Evolutionary conservation across 306 rosid genomes (phyloP).

Genomic region (Arachis hypogaea): DNA sequence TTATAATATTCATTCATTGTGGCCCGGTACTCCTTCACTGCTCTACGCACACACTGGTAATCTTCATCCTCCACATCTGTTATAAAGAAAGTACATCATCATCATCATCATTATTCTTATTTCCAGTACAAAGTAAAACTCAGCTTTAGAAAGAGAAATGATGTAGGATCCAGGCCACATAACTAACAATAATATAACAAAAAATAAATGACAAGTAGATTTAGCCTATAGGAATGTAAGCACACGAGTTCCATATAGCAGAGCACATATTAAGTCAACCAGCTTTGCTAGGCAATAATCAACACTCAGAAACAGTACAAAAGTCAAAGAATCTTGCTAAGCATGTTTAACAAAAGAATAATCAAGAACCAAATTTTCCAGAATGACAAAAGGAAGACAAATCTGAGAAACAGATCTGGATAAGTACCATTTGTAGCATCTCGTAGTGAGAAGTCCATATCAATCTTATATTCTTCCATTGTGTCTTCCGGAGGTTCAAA

Average conservation of each 20-base stretch:
- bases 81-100: constrained; percentile 4
- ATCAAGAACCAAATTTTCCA: too few relatives aligned
- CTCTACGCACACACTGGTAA: constrained; percentile 66
- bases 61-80: constrained; percentile 66
- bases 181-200: constrained; percentile 25
- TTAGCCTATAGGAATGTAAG: constrained; percentile 23
- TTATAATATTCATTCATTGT: constrained; percentile 71
- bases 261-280: constrained; percentile 28
- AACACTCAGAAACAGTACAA: too few relatives aligned
- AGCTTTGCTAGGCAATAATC: neutral
- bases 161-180: constrained; percentile 11
- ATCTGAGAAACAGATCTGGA: constrained; percentile 13
- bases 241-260: constrained; percentile 12
- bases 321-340: too few relatives aligned
- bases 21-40: constrained; percentile 71
- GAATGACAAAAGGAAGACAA: too few relatives aligned
- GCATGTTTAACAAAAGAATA: too few relatives aligned
- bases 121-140: constrained; percentile 11
- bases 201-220: constrained; percentile 7
- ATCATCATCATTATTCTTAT: too few relatives aligned
- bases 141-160: constrained; percentile 24
- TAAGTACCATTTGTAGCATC: constrained; percentile 54
- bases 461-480: constrained; percentile 40
- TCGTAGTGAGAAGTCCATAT: constrained; percentile 41
- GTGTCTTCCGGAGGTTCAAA: constrained; percentile 57